Evolutionary conservation across 139 green algal genomes (phyloP).

Genomic region (Pleodorina starrii): DNA sequence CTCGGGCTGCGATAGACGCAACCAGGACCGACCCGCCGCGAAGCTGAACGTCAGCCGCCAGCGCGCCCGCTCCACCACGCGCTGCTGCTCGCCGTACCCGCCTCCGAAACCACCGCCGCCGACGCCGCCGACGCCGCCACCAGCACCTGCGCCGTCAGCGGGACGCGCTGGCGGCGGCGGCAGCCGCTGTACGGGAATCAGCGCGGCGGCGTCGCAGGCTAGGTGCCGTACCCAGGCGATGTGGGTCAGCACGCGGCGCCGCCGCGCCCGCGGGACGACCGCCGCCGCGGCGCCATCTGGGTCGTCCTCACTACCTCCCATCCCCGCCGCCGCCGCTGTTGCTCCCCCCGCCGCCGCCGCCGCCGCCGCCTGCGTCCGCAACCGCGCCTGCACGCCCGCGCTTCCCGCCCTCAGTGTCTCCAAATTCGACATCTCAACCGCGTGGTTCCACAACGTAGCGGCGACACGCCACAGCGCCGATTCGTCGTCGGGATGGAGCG

Average conservation of each 20-base stretch:
- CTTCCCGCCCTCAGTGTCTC: constrained; percentile 11
- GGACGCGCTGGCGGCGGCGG: not conserved
- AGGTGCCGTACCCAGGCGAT: constrained; percentile 29
- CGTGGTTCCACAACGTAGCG: constrained; percentile 17
- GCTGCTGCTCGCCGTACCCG: not conserved
- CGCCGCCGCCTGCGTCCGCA: not conserved
- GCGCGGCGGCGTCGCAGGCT: not conserved
- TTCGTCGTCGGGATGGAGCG: not conserved
- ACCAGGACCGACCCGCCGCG: not conserved
- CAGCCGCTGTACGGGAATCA: not conserved
- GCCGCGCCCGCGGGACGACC: not conserved
- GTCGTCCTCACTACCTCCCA: too few relatives aligned
- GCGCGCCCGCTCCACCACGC: not conserved
- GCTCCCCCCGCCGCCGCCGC: not conserved
- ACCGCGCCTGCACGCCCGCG: not conserved
- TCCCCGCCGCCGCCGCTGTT: not conserved
- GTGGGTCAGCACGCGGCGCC: constrained; percentile 11
- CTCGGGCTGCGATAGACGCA: constrained; percentile 24
- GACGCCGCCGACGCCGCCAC: too few relatives aligned
- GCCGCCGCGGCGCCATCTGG: too few relatives aligned
- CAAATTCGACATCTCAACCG: constrained; percentile 13
- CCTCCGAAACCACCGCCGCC: not conserved
- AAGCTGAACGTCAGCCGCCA: constrained; percentile 14
- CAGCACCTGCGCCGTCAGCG: not conserved
- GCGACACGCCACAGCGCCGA: not conserved